These are phyloP conservation scores for Prototheca cutis DNA, from an alignment of 163 green algal species.

Conservation along the genomic window DNA sequence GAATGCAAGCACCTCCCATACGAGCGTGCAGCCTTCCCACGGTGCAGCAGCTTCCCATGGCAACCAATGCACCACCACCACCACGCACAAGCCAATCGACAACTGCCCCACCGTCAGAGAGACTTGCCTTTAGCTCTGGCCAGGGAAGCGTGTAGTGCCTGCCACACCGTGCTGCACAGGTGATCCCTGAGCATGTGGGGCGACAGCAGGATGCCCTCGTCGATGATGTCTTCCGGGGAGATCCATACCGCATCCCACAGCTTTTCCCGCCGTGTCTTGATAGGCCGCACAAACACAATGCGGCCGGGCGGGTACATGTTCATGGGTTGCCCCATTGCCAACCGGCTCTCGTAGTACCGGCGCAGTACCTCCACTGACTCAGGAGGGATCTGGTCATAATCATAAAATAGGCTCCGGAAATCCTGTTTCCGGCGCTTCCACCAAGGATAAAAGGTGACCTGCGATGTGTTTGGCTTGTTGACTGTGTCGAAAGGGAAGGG, in stretches of 20 bases:
- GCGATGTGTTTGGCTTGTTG: no score
- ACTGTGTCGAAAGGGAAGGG: no score
- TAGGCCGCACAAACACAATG: constrained; percentile 40
- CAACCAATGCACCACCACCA: no score
- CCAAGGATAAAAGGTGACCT: constrained; percentile 22
- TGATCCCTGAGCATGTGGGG: constrained; percentile 19
- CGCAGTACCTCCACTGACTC: constrained; percentile 12
- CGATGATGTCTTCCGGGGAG: constrained; percentile 22
- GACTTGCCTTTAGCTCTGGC: neutral
- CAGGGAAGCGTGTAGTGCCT: constrained; percentile 5
- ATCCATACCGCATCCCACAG: constrained; percentile 28
- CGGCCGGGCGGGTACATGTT: constrained; percentile 40
- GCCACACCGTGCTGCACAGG: constrained; percentile 1
- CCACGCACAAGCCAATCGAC: no score
- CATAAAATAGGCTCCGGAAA: constrained; percentile 19
- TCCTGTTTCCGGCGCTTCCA: constrained; percentile 4
- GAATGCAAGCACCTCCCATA: no score
- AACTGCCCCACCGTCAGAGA: no score
- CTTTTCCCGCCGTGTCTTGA: constrained; percentile 26
- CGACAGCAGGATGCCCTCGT: constrained; percentile 27
- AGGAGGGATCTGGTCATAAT: constrained; percentile 11
- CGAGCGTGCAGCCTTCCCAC: no score
- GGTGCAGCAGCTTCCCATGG: no score
- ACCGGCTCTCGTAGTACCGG: constrained; percentile 23
- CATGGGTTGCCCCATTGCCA: constrained; percentile 10